These are phyloP conservation scores for Quercus aquifolioides DNA, from an alignment of 306 rosid species.

Conservation along the genomic window DNA sequence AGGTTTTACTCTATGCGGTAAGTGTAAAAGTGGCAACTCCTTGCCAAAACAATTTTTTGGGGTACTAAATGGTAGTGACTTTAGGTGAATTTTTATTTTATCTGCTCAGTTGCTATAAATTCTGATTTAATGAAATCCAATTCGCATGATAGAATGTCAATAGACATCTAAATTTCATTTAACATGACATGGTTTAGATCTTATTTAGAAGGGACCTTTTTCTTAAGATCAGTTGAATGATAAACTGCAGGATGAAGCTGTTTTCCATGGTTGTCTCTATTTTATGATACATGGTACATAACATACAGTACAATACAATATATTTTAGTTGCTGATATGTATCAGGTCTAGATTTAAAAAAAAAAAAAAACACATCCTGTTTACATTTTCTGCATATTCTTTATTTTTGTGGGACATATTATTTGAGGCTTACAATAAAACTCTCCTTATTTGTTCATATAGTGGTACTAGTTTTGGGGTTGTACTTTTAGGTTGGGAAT, in stretches of 20 bases:
- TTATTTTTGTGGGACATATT: no score
- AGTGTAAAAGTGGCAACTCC: constrained; percentile 28
- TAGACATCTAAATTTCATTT: constrained; percentile 12
- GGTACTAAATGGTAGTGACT: not conserved
- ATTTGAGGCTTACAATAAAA: no score
- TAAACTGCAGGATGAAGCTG: not conserved
- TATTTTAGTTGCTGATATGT: not conserved
- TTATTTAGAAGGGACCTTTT: not conserved
- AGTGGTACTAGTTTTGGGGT: not conserved
- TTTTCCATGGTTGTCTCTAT: not conserved
- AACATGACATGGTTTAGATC: not conserved
- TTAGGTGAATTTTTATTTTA: not conserved
- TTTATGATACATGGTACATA: not conserved
- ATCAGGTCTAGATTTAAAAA: not conserved
- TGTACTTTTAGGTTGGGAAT: not conserved
- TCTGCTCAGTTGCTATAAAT: not conserved
- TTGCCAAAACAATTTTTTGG: not conserved
- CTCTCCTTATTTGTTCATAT: not conserved
- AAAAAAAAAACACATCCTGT: not conserved
- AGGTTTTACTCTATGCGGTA: constrained; percentile 89
- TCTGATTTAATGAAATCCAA: not conserved
- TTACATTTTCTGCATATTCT: no score
- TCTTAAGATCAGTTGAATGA: not conserved
- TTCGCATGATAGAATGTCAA: not conserved
- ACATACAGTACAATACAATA: not conserved